phyloP scores from a whole-genome alignment of 1,284 basidiomycete genomes.

The Apiotrichum veenhuisii region DNA sequence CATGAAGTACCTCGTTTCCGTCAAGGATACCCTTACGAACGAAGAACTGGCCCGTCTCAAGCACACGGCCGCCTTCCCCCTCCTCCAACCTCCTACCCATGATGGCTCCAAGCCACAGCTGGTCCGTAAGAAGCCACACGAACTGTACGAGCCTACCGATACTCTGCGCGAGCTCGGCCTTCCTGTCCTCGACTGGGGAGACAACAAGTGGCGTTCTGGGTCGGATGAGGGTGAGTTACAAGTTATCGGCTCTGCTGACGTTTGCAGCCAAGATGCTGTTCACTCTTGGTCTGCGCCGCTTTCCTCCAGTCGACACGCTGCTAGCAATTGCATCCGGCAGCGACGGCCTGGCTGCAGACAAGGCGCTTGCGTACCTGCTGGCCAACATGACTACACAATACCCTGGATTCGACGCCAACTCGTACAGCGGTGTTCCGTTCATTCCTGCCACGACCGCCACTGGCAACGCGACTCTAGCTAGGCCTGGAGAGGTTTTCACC shows the following conservation, averaged over 20 bases:
- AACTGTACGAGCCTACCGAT: conserved; percentile 80
- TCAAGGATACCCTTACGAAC: conserved; percentile 64
- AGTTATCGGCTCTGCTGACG: neutral
- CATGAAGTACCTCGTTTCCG: conserved; percentile 84
- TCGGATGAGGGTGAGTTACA: conserved; percentile 72
- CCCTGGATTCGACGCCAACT: conserved; percentile 58
- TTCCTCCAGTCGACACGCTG: conserved; percentile 66
- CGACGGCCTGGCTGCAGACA: conserved; percentile 35
- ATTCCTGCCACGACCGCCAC: conserved; percentile 66
- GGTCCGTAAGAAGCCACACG: conserved; percentile 59
- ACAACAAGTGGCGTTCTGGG: conserved; percentile 69
- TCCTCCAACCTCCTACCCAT: conserved; percentile 54
- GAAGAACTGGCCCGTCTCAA: conserved; percentile 70
- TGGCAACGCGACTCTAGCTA: conserved; percentile 58
- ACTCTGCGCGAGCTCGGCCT: conserved; percentile 69
- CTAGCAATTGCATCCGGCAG: conserved; percentile 63
- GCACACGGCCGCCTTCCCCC: conserved; percentile 76
- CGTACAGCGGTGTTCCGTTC: conserved; percentile 63
- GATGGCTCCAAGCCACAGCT: conserved; percentile 39
- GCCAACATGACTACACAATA: conserved; percentile 66
- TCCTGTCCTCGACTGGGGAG: conserved; percentile 84
- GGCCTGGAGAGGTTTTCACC: conserved; percentile 70
- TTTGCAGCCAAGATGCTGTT: conserved; percentile 74
- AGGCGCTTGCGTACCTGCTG: conserved; percentile 73
- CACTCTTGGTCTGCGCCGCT: conserved; percentile 68